phyloP scores from a whole-genome alignment of 495 filamentous ascomycete species.

The Podospora anserina region DNA sequence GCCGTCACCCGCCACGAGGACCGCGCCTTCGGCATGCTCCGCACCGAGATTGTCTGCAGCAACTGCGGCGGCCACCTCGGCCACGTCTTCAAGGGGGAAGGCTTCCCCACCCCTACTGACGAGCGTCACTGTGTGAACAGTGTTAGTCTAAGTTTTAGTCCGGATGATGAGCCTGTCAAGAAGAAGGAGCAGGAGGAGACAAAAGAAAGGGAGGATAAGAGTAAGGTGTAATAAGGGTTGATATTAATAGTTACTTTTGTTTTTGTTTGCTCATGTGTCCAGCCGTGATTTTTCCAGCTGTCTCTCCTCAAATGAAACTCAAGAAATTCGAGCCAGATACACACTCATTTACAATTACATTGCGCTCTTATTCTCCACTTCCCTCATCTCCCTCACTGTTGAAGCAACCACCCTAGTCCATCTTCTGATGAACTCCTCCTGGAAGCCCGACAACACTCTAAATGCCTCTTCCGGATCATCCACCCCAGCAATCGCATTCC shows the following conservation, averaged over 20 bases:
- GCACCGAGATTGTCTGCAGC: slow-evolving; percentile 89
- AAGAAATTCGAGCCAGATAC: not conserved
- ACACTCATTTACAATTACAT: not conserved
- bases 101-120: slow-evolving; percentile 83
- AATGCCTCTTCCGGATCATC: slow-evolving; percentile 11
- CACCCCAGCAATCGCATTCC: slow-evolving; percentile 13
- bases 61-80: slow-evolving; percentile 95
- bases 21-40: slow-evolving; percentile 70
- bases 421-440: slow-evolving; percentile 16
- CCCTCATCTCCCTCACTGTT: slow-evolving; percentile 20
- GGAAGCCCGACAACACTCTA: slow-evolving; percentile 16
- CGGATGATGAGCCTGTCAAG: slow-evolving; percentile 49
- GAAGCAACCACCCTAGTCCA: slow-evolving; percentile 14
- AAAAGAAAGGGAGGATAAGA: slow-evolving; percentile 23
- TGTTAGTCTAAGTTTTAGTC: slow-evolving; percentile 78
- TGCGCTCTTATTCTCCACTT: not conserved
- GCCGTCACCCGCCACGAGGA: slow-evolving; percentile 82
- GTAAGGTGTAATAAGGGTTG: slow-evolving; percentile 19
- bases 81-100: slow-evolving; percentile 97
- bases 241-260: not conserved
- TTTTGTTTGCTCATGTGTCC: not conserved
- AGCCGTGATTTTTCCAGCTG: not conserved
- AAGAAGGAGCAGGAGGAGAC: slow-evolving; percentile 36
- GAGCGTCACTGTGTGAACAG: slow-evolving; percentile 98
- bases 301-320: not conserved